These are phyloP conservation scores for Silene uniflora DNA, from an alignment of 148 eudicot species.

Conservation along the genomic window DNA sequence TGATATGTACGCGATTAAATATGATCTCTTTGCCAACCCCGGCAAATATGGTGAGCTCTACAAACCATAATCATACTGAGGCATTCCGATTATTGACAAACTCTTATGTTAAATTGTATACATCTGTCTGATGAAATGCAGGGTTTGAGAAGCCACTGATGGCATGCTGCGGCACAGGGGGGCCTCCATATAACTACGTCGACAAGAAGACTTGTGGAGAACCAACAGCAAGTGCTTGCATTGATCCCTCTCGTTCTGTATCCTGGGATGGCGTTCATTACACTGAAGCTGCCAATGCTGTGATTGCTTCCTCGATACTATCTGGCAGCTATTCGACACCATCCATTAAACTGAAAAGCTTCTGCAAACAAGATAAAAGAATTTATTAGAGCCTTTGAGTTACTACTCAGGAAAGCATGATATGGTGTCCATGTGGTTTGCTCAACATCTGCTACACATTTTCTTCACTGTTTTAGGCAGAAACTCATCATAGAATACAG, in stretches of 20 bases:
- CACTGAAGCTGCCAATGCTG: slow-evolving; percentile 39
- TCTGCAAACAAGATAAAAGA: slow-evolving; percentile 10
- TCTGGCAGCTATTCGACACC: slow-evolving; percentile 29
- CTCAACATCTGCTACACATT: not conserved
- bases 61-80: too few relatives aligned
- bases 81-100: too few relatives aligned
- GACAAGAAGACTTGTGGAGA: slow-evolving; percentile 28
- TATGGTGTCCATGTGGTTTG: too few relatives aligned
- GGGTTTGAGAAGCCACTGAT: slow-evolving; percentile 44
- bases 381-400: too few relatives aligned
- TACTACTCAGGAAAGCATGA: too few relatives aligned
- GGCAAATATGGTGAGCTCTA: slow-evolving; percentile 31
- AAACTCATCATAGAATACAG: not conserved
- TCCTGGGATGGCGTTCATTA: slow-evolving; percentile 46
- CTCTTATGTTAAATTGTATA: too few relatives aligned
- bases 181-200: slow-evolving; percentile 44
- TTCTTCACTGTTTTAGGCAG: not conserved
- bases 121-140: slow-evolving; percentile 11
- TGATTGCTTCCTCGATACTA: slow-evolving; percentile 30
- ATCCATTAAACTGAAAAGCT: slow-evolving; percentile 11
- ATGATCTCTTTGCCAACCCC: slow-evolving; percentile 40
- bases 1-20: slow-evolving; percentile 49
- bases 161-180: slow-evolving; percentile 49
- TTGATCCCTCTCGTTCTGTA: slow-evolving; percentile 29
- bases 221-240: slow-evolving; percentile 28